phyloP scores from a whole-genome alignment of 1,284 basidiomycete species.

The Microbotryum silenes-acaulis region DNA sequence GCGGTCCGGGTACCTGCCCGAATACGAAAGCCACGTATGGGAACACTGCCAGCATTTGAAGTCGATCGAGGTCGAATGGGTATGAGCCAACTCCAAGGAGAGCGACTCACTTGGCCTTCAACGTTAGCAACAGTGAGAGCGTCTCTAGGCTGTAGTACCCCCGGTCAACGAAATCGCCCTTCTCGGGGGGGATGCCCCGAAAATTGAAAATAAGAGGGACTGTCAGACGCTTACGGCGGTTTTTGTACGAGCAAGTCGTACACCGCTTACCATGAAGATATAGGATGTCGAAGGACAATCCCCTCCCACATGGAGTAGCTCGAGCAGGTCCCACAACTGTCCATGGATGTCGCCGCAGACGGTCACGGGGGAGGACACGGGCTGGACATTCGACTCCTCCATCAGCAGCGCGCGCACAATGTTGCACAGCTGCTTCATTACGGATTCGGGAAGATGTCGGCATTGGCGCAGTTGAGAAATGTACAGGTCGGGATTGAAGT shows the following conservation, averaged over 20 bases:
- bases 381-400: slow-evolving; percentile 96
- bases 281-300: slow-evolving; percentile 83
- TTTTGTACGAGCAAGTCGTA: background rate
- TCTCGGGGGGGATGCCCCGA: slow-evolving; percentile 9
- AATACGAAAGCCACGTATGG: background rate
- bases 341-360: slow-evolving; percentile 98
- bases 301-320: slow-evolving; percentile 82
- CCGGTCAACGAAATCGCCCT: slow-evolving; percentile 97
- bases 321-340: slow-evolving; percentile 91
- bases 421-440: slow-evolving; percentile 84
- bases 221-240: background rate
- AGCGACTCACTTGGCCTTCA: slow-evolving; percentile 73
- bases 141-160: slow-evolving; percentile 97
- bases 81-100: background rate
- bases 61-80: no score
- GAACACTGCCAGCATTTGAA: background rate
- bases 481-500: slow-evolving; percentile 14
- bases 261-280: slow-evolving; percentile 76
- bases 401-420: slow-evolving; percentile 77
- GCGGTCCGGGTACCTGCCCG: slow-evolving; percentile 73
- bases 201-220: background rate
- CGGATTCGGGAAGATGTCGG: slow-evolving; percentile 73
- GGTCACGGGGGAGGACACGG: slow-evolving; percentile 92
- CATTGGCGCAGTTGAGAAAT: slow-evolving; percentile 63
- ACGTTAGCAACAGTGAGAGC: slow-evolving; percentile 74